Percentiles rank a stretch among this genome's conserved stretches.
Evolutionary conservation across 352 stramenopile genomes (phyloP).

Genomic region (Phytophthora cryptogea): DNA sequence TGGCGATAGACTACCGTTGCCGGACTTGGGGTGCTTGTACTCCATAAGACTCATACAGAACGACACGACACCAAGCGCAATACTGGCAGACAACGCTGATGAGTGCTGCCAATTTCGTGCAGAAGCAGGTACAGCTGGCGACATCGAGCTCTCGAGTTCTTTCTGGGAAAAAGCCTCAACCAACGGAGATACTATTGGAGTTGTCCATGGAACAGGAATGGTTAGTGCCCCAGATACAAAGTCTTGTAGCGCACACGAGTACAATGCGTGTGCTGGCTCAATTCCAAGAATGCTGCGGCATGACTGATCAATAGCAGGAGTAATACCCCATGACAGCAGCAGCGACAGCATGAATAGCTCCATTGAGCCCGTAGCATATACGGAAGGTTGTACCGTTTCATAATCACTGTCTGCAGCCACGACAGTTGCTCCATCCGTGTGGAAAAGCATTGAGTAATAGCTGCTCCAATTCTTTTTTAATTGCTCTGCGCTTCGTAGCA

Average conservation of each 20-base stretch:
- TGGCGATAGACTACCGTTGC: slow-evolving; percentile 13
- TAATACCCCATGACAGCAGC: slow-evolving; percentile 74
- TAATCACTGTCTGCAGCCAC: slow-evolving; percentile 1
- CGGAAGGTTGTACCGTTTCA: slow-evolving; percentile 27
- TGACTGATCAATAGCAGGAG: slow-evolving; percentile 67
- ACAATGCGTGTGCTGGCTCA: slow-evolving; percentile 49
- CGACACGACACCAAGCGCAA: slow-evolving; percentile 73
- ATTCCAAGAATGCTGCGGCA: slow-evolving; percentile 65
- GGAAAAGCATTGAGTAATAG: slow-evolving; percentile 51
- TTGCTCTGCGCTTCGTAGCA: slow-evolving; percentile 65
- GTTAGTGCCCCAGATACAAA: slow-evolving; percentile 60
- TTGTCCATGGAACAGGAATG: slow-evolving; percentile 70
- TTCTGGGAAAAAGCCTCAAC: slow-evolving; percentile 1
- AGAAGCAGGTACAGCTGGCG: slow-evolving; percentile 35
- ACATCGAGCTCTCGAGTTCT: background rate
- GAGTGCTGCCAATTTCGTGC: slow-evolving; percentile 78
- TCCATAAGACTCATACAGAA: slow-evolving; percentile 88
- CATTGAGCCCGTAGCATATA: slow-evolving; percentile 72
- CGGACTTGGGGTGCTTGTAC: slow-evolving; percentile 56
- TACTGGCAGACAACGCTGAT: slow-evolving; percentile 61
- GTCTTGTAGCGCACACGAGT: slow-evolving; percentile 73
- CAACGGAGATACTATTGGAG: slow-evolving; percentile 5
- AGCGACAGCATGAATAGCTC: slow-evolving; percentile 75
- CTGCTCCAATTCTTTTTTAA: slow-evolving; percentile 74
- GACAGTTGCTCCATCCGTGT: background rate